A percentile compares a stretch with the other conserved stretches of the same genome.
These are phyloP conservation scores for Pythium phragmiticola DNA, from an alignment of 352 stramenopile species.

Conservation along the genomic window DNA sequence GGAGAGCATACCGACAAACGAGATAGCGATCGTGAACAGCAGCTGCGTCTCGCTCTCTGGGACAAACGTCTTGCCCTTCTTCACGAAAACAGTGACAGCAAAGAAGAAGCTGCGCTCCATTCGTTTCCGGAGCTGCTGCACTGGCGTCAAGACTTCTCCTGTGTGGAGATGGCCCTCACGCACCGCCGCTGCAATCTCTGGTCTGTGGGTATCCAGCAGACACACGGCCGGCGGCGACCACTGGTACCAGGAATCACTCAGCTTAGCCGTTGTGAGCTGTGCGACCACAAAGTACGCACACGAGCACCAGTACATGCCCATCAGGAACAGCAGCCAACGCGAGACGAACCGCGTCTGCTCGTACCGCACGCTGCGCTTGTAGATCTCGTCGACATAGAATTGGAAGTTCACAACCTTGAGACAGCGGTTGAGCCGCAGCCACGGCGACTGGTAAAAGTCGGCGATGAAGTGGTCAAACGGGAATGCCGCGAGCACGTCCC, in stretches of 20 bases:
- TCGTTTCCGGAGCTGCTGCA: constrained; percentile 28
- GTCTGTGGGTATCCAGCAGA: constrained; percentile 11
- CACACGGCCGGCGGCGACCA: constrained; percentile 36
- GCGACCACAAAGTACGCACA: constrained; percentile 52
- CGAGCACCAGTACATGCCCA: constrained; percentile 58
- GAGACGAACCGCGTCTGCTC: constrained; percentile 52
- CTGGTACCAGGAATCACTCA: constrained; percentile 32
- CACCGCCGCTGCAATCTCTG: neutral
- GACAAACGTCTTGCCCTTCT: constrained; percentile 31
- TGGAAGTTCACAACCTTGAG: constrained; percentile 56
- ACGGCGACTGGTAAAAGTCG: constrained; percentile 34
- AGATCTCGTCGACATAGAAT: constrained; percentile 54
- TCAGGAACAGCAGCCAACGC: constrained; percentile 52
- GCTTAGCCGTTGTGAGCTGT: constrained; percentile 5
- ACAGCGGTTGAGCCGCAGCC: constrained; percentile 39
- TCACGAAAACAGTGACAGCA: constrained; percentile 27
- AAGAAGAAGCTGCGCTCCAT: constrained; percentile 39
- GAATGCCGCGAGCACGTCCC: constrained; percentile 38
- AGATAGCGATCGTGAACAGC: constrained; percentile 25
- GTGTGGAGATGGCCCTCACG: constrained; percentile 32
- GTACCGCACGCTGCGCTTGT: constrained; percentile 49
- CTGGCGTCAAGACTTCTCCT: constrained; percentile 21
- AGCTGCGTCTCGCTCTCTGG: constrained; percentile 17
- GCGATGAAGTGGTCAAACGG: constrained; percentile 50
- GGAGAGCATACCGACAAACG: constrained; percentile 44